A percentile compares a stretch with the other conserved stretches of the same genome.
phyloP scores from a whole-genome alignment of 2,329 filamentous ascomycete genomes.

The Paracorniculantispora psalliotae region DNA sequence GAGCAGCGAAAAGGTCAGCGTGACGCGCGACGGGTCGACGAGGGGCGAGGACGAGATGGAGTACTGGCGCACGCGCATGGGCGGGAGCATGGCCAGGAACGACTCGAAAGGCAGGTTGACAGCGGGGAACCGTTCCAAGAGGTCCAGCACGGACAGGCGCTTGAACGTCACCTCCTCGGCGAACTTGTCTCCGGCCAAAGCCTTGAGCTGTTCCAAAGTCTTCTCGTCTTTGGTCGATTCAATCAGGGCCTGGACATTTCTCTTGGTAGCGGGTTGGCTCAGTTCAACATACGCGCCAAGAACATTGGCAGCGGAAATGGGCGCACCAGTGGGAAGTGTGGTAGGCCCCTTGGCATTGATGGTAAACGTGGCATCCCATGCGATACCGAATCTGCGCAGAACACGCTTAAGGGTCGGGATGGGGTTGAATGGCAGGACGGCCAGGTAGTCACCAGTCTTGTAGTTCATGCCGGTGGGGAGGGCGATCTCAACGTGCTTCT shows the following conservation, averaged over 20 bases:
- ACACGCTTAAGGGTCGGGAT: slow-evolving; percentile 56
- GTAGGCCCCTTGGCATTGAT: slow-evolving; percentile 50
- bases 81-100: slow-evolving; percentile 68
- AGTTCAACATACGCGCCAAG: slow-evolving; percentile 70
- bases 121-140: slow-evolving; percentile 59
- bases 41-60: slow-evolving; percentile 73
- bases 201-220: slow-evolving; percentile 38
- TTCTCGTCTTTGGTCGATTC: slow-evolving; percentile 45
- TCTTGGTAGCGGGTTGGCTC: slow-evolving; percentile 65
- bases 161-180: slow-evolving; percentile 47
- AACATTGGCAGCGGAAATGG: slow-evolving; percentile 58
- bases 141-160: slow-evolving; percentile 60
- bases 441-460: slow-evolving; percentile 70
- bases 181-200: slow-evolving; percentile 44
- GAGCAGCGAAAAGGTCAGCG: slow-evolving; percentile 65
- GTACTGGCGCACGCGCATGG: slow-evolving; percentile 75
- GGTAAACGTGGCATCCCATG: slow-evolving; percentile 63
- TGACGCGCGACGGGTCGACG: slow-evolving; percentile 48
- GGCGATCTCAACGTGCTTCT: slow-evolving; percentile 62
- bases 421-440: slow-evolving; percentile 67
- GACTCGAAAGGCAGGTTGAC: slow-evolving; percentile 58
- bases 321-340: slow-evolving; percentile 48
- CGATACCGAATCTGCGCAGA: slow-evolving; percentile 60
- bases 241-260: slow-evolving; percentile 41
- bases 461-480: slow-evolving; percentile 64